These are phyloP conservation scores for Teunomyces funiuensis DNA, from an alignment of 805 yeast genomes.

Conservation along the genomic window DNA sequence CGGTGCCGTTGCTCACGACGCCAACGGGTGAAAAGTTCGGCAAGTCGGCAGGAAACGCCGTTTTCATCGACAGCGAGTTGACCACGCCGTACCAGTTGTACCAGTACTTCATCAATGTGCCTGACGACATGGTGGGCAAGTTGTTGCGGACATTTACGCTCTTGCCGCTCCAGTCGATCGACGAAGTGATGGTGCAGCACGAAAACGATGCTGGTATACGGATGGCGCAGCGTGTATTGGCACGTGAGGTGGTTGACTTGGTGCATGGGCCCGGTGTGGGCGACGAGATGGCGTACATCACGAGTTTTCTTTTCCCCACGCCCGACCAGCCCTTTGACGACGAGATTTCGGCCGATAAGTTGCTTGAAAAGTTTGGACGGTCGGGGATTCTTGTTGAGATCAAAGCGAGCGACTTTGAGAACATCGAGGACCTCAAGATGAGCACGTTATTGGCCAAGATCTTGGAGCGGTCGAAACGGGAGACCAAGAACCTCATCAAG, in stretches of 20 bases:
- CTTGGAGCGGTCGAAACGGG: slow-evolving; percentile 51
- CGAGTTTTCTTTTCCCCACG: slow-evolving; percentile 65
- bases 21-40: slow-evolving; percentile 93
- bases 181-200: slow-evolving; percentile 54
- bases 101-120: slow-evolving; percentile 78
- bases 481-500: slow-evolving; percentile 58
- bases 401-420: slow-evolving; percentile 23
- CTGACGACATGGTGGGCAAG: slow-evolving; percentile 71
- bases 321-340: slow-evolving; percentile 51
- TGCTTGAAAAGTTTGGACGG: slow-evolving; percentile 54
- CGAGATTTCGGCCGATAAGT: slow-evolving; percentile 44
- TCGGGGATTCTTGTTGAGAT: slow-evolving; percentile 53
- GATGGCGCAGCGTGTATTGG: slow-evolving; percentile 73
- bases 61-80: slow-evolving; percentile 72
- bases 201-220: slow-evolving; percentile 58
- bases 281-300: slow-evolving; percentile 60
- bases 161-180: slow-evolving; percentile 63
- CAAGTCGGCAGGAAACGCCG: slow-evolving; percentile 95
- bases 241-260: slow-evolving; percentile 81
- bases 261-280: slow-evolving; percentile 84
- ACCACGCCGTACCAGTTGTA: slow-evolving; percentile 82
- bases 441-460: slow-evolving; percentile 52
- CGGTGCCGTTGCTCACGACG: slow-evolving; percentile 87
- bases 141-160: slow-evolving; percentile 78
- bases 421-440: slow-evolving; percentile 41